Percentiles rank a stretch among this genome's conserved stretches.
phyloP scores from a whole-genome alignment of 192 early-diverging fungal genomes.

The Coemansia furcata region DNA sequence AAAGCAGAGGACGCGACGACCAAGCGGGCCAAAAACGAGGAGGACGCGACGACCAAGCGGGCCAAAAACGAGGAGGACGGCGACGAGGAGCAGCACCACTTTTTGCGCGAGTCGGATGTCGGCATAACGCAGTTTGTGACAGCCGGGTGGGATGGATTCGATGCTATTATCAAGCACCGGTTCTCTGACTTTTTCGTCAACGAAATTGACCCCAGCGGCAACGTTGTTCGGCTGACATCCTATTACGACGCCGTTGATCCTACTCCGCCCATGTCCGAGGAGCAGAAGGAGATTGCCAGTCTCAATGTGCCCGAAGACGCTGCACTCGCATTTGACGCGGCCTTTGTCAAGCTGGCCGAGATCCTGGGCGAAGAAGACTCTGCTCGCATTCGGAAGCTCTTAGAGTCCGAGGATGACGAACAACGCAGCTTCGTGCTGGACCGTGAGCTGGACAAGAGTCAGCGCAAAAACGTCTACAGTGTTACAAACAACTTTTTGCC shows the following conservation, averaged over 20 bases:
- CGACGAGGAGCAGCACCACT: conserved; percentile 6
- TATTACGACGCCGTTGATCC: conserved; percentile 34
- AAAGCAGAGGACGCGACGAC: not conserved
- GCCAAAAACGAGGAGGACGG: conserved; percentile 3
- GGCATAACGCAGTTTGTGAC: conserved; percentile 62
- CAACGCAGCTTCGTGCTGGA: conserved; percentile 25
- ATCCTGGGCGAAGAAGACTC: conserved; percentile 31
- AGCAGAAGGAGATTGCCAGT: conserved; percentile 28
- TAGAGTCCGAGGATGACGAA: conserved; percentile 12
- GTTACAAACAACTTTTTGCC: conserved; percentile 54
- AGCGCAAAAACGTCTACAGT: conserved; percentile 38
- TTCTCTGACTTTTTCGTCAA: conserved; percentile 90
- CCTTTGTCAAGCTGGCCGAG: conserved; percentile 18
- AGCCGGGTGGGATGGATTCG: conserved; percentile 32
- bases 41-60: conserved; percentile 20
- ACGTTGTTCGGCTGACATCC: conserved; percentile 66
- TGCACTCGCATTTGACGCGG: conserved; percentile 25
- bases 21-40: conserved; percentile 27
- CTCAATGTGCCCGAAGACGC: conserved; percentile 33
- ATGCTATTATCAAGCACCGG: conserved; percentile 59
- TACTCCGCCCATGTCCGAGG: conserved; percentile 21
- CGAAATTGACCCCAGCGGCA: conserved; percentile 75
- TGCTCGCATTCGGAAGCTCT: conserved; percentile 17
- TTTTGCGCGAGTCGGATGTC: conserved; percentile 59
- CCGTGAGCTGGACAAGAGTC: conserved; percentile 33